A percentile compares a stretch with the other conserved stretches of the same genome.
Evolutionary conservation across 2,329 filamentous ascomycete species (phyloP).

Genomic region (Coniochaeta sp.): DNA sequence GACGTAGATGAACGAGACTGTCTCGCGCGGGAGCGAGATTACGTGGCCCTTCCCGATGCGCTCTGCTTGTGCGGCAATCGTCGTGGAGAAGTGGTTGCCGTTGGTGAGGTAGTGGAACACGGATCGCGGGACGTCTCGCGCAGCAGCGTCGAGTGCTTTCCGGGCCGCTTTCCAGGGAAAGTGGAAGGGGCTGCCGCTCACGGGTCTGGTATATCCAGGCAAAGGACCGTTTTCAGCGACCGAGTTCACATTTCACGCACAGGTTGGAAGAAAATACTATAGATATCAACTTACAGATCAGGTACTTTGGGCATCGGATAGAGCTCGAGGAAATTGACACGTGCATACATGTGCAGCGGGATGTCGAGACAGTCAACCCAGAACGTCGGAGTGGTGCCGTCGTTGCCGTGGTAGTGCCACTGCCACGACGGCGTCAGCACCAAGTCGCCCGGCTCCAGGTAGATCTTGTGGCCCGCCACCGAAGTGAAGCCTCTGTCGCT

Average conservation of each 20-base stretch:
- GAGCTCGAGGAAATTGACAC: neutral
- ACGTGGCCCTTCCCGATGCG: slow-evolving; percentile 30
- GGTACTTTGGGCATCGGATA: too few species aligned
- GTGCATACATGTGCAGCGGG: slow-evolving; percentile 38
- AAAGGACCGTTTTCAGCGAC: too few species aligned
- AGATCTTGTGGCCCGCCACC: slow-evolving; percentile 44
- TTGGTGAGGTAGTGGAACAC: slow-evolving; percentile 27
- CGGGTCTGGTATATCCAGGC: too few species aligned
- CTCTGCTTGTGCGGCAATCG: slow-evolving; percentile 41
- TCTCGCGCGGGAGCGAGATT: slow-evolving; percentile 16
- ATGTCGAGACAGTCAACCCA: slow-evolving; percentile 52
- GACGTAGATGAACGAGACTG: neutral
- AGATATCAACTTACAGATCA: too few species aligned
- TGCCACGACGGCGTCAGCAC: slow-evolving; percentile 52
- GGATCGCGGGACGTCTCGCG: slow-evolving; percentile 14
- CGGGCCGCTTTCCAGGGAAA: too few species aligned
- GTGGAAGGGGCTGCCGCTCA: too few species aligned
- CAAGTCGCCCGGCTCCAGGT: slow-evolving; percentile 44
- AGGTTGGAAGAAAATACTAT: too few species aligned
- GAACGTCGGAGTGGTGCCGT: slow-evolving; percentile 44
- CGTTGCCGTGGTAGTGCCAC: slow-evolving; percentile 54
- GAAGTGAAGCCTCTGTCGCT: slow-evolving; percentile 51
- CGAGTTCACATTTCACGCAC: too few species aligned
- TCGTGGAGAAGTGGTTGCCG: slow-evolving; percentile 29
- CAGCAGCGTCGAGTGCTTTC: too few species aligned